Percentiles rank a stretch among this genome's conserved stretches.
phyloP scores from a whole-genome alignment of 208 protist species.

The Eutreptiella sp. region DNA sequence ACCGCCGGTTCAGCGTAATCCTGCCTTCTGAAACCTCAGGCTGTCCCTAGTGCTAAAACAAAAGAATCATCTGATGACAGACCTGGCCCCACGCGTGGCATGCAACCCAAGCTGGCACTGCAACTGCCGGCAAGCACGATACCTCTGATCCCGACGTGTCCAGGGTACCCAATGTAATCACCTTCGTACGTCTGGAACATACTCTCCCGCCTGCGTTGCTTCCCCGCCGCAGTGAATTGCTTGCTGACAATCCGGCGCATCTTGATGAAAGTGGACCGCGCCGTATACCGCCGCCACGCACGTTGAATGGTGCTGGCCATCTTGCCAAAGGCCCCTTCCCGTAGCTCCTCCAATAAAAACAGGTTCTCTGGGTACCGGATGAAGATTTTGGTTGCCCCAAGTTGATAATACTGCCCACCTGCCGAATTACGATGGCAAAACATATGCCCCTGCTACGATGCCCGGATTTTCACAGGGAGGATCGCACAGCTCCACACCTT shows the following conservation, averaged over 20 bases:
- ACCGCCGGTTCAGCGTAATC: too few species aligned
- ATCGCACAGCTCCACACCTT: too few species aligned
- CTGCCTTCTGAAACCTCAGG: too few species aligned
- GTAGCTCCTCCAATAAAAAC: conserved; percentile 69
- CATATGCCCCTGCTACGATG: conserved; percentile 52
- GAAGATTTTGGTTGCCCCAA: conserved; percentile 88
- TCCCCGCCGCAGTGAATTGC: conserved; percentile 44
- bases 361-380: conserved; percentile 82
- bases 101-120: too few species aligned
- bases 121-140: too few species aligned
- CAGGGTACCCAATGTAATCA: too few species aligned
- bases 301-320: conserved; percentile 72
- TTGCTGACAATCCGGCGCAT: conserved; percentile 46
- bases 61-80: too few species aligned
- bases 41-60: too few species aligned
- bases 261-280: conserved; percentile 49
- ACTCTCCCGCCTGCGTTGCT: conserved; percentile 58
- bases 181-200: conserved; percentile 66
- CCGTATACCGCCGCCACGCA: conserved; percentile 59
- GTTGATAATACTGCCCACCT: conserved; percentile 57
- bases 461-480: conserved; percentile 25
- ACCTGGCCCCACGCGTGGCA: too few species aligned
- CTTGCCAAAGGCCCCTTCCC: conserved; percentile 66
- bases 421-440: conserved; percentile 2
- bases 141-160: too few species aligned